Evolutionary conservation across 2,329 filamentous ascomycete genomes (phyloP), one percentile per base, ranked within the genome.

Genomic region (Claviceps arundinis): DNA sequence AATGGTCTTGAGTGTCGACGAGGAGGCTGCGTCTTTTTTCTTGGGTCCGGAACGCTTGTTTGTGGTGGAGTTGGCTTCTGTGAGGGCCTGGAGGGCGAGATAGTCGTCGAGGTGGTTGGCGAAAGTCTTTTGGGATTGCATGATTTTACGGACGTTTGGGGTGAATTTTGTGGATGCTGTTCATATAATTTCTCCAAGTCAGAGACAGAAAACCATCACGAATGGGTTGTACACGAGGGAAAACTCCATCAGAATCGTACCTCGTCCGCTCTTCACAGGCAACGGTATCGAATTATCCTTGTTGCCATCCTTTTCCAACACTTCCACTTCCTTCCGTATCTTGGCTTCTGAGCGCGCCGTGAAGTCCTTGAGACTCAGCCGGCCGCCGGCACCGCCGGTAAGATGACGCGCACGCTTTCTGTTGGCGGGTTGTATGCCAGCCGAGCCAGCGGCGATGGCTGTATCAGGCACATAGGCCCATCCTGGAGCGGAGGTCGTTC

Each of bases 391-490:
- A 24, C 72, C 71, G 48, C 69, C 72, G 4, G 73, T 73, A 54
- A 76, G 67, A 61, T 74, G 78, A 56, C 85, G 77, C 34, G 80
- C 82, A 61, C 89, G 85, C 69, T 94, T 95, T 56, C 85, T 78
- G 73, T 76, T 78, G 57, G 71, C 68, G 54, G 71, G 74, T 55
- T 67, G 69, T 56, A 73, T 68, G 54, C 74, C 74, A 50, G 77
- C 75, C 9, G 80, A 74, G 13, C 78, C 53, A 2, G 54, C 75
- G 52, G 80, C 75, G 52, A 78, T 75, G 43, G 66, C 77, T 64
- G 78, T 82, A 63, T 95, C 88, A 34, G 89, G 83, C 1, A 96
- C 87, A 65, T 95, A 95, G 13, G 89, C 89, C 85, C 89, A 97
- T 62, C 91, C 91, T 1, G 91, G 89, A 1, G 88, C 86, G 45